Percentiles rank a stretch among this genome's conserved stretches.
These are phyloP conservation scores for Ceriops zippeliana DNA, from an alignment of 345 rosid species.

Conservation along the genomic window DNA sequence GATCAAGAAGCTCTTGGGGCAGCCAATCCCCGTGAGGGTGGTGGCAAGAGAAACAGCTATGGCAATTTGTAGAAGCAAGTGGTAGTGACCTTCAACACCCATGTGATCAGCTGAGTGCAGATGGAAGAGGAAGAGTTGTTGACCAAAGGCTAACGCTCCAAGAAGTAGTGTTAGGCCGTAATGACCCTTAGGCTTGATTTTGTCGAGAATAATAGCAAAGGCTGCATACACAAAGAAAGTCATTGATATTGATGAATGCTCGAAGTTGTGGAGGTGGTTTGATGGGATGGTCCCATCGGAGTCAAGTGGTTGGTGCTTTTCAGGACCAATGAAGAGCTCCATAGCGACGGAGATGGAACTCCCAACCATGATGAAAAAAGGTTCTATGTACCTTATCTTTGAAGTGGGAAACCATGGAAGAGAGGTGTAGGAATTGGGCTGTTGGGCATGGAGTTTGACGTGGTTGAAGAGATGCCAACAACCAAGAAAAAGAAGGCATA, in stretches of 20 bases:
- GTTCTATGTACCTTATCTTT: slow-evolving; percentile 55
- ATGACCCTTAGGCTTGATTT: slow-evolving; percentile 27
- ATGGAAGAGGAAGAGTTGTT: slow-evolving; percentile 67
- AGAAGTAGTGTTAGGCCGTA: slow-evolving; percentile 44
- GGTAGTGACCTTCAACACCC: slow-evolving; percentile 86
- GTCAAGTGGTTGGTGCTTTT: slow-evolving; percentile 74
- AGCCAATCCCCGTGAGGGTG: slow-evolving; percentile 55
- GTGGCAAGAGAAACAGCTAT: slow-evolving; percentile 54
- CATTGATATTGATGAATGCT: slow-evolving; percentile 65
- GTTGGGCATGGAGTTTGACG: slow-evolving; percentile 45
- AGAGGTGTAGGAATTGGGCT: slow-evolving; percentile 53
- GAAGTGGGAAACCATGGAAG: slow-evolving; percentile 59
- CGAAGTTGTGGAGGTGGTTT: slow-evolving; percentile 85
- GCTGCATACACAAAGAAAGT: slow-evolving; percentile 64
- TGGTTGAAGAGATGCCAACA: slow-evolving; percentile 83
- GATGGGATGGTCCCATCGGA: slow-evolving; percentile 74
- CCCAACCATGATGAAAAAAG: slow-evolving; percentile 50
- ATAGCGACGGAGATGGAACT: slow-evolving; percentile 59
- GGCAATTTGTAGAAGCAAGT: slow-evolving; percentile 56
- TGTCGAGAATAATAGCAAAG: slow-evolving; percentile 56
- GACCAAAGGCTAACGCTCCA: slow-evolving; percentile 60
- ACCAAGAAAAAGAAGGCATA: slow-evolving; percentile 59
- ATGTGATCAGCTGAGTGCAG: slow-evolving; percentile 79
- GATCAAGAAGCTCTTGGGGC: slow-evolving; percentile 60
- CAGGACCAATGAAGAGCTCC: slow-evolving; percentile 75